These are phyloP conservation scores for Calonectria henricotiae DNA, from an alignment of 2,329 filamentous ascomycete genomes.

Conservation along the genomic window DNA sequence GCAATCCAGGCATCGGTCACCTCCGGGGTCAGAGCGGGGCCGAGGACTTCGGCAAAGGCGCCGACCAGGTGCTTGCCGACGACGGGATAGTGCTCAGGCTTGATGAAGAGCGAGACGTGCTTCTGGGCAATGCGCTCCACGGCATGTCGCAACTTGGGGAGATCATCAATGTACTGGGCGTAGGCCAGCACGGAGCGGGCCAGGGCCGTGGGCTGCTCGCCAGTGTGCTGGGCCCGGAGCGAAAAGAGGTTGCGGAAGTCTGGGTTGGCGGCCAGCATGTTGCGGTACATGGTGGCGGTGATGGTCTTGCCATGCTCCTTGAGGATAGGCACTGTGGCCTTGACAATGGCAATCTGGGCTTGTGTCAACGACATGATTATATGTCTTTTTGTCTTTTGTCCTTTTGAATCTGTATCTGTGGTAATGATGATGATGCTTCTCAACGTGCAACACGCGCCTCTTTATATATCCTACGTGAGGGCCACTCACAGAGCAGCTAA, in stretches of 20 bases:
- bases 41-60: constrained; percentile 79
- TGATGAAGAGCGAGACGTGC: constrained; percentile 80
- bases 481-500: constrained; percentile 46
- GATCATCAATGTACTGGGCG: constrained; percentile 80
- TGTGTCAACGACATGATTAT: constrained; percentile 69
- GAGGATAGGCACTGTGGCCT: constrained; percentile 82
- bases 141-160: constrained; percentile 70
- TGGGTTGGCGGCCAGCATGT: constrained; percentile 77
- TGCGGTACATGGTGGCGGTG: constrained; percentile 81
- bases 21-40: constrained; percentile 76
- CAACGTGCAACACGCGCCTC: neutral
- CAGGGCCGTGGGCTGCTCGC: constrained; percentile 79
- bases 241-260: constrained; percentile 81
- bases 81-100: constrained; percentile 79
- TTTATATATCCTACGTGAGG: constrained; percentile 1
- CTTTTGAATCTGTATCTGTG: constrained; percentile 7
- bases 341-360: constrained; percentile 80
- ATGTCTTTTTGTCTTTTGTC: neutral
- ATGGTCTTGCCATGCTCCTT: constrained; percentile 79
- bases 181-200: constrained; percentile 81
- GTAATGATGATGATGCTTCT: constrained; percentile 29
- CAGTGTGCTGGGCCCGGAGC: constrained; percentile 77
- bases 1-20: constrained; percentile 80
- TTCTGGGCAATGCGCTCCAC: constrained; percentile 83
- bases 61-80: constrained; percentile 79